phyloP scores from a whole-genome alignment of 768 basidiomycete species.

The Serendipita indica region DNA sequence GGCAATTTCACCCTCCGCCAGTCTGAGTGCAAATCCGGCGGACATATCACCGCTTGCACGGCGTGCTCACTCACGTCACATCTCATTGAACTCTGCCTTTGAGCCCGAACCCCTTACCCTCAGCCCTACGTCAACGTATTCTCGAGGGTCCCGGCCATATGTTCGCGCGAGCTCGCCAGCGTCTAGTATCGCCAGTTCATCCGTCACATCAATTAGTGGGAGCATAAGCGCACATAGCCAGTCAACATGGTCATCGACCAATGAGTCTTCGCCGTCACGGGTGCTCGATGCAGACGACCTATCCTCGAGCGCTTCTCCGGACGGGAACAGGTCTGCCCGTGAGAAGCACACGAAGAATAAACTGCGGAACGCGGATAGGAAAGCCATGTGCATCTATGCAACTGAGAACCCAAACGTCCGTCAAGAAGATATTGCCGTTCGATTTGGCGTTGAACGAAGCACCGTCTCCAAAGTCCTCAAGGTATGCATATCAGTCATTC shows the following conservation, averaged over 20 bases:
- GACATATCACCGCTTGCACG: not conserved
- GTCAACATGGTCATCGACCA: not conserved
- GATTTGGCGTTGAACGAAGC: constrained; percentile 72
- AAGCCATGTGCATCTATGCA: constrained; percentile 56
- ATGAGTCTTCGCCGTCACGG: not conserved
- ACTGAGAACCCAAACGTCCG: constrained; percentile 47
- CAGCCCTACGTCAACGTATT: not conserved
- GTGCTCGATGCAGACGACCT: not conserved
- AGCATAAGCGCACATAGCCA: constrained; percentile 1
- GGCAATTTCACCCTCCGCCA: not conserved
- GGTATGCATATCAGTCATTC: not conserved
- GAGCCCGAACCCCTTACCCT: not conserved
- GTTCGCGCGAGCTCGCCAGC: constrained; percentile 1
- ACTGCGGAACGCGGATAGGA: constrained; percentile 59
- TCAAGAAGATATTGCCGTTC: constrained; percentile 71
- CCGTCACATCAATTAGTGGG: not conserved
- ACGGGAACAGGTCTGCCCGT: not conserved
- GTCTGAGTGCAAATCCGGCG: not conserved
- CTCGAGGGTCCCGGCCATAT: not conserved
- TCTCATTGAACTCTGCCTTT: not conserved
- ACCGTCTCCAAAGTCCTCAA: constrained; percentile 91
- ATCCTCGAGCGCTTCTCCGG: constrained; percentile 4
- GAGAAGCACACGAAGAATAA: constrained; percentile 36
- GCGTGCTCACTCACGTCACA: constrained; percentile 2
- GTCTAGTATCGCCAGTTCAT: constrained; percentile 1